Conservation (phyloP, 2,329 filamentous ascomycete species). For the Colletotrichum liaoningense region DNA sequence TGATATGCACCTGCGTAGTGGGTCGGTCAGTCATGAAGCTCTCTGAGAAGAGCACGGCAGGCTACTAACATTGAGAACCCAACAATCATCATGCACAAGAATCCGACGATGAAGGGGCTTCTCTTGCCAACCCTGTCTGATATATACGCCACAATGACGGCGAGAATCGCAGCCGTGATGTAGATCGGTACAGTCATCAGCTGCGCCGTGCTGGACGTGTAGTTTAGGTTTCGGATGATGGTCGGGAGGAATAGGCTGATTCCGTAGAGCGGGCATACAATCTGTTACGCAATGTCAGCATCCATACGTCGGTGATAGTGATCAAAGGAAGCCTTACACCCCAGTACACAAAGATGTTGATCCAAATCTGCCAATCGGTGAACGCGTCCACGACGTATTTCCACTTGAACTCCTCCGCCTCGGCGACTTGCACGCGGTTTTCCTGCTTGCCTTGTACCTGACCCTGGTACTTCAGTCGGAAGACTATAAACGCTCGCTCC, state of each 20-base stretch:
- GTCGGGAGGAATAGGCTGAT: constrained; percentile 72
- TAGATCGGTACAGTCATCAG: constrained; percentile 72
- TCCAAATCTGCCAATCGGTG: constrained; percentile 83
- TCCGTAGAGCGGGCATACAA: constrained; percentile 66
- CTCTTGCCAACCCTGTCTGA: constrained; percentile 67
- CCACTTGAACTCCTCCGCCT: constrained; percentile 82
- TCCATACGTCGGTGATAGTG: constrained; percentile 38
- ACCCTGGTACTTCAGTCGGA: constrained; percentile 75
- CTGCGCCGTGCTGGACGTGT: constrained; percentile 68
- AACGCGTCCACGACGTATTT: constrained; percentile 79
- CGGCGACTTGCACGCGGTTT: constrained; percentile 56
- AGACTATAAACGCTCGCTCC: constrained; percentile 78
- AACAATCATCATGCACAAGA: constrained; percentile 63
- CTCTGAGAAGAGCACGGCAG: accelerated
- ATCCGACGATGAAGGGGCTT: constrained; percentile 66
- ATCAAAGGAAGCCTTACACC: constrained; percentile 61
- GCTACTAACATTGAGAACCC: constrained; percentile 65
- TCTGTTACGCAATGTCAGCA: constrained; percentile 42
- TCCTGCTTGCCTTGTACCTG: constrained; percentile 41
- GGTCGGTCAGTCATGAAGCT: background rate
- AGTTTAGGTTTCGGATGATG: constrained; percentile 71
- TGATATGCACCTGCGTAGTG: constrained; percentile 65
- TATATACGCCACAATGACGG: constrained; percentile 63
- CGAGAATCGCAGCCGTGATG: constrained; percentile 71
- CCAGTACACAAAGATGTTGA: constrained; percentile 71